A percentile compares a stretch with the other conserved stretches of the same genome.
Conservation (phyloP, 257 asterid species). For the Solanum lignicaule region DNA sequence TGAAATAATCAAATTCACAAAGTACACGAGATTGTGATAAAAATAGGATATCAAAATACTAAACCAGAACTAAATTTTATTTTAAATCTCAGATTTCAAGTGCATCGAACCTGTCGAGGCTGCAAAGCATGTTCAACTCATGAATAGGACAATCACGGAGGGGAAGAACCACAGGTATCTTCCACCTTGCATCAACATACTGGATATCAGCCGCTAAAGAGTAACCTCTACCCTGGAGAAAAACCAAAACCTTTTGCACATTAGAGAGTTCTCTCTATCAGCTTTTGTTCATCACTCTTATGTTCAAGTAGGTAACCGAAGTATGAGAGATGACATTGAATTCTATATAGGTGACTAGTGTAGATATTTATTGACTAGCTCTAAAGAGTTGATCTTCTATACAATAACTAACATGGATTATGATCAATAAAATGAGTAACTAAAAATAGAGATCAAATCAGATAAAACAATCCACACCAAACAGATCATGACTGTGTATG, state of each 20-base stretch:
- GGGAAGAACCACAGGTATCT: constrained; percentile 72
- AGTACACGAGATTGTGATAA: neutral
- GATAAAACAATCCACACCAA: neutral
- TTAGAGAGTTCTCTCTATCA: neutral
- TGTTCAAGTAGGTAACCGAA: neutral
- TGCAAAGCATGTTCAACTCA: constrained; percentile 70
- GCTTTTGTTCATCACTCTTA: neutral
- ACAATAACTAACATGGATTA: neutral
- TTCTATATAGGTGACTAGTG: neutral
- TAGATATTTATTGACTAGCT: neutral
- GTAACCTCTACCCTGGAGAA: constrained; percentile 80
- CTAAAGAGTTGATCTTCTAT: neutral
- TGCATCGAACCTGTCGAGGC: constrained; percentile 62
- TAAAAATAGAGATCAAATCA: neutral
- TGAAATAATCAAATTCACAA: neutral
- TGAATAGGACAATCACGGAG: constrained; percentile 78
- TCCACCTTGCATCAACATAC: constrained; percentile 87
- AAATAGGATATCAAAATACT: neutral
- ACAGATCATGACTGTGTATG: neutral
- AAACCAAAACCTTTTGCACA: neutral
- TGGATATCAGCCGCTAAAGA: constrained; percentile 90
- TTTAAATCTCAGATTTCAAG: neutral
- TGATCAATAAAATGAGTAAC: neutral
- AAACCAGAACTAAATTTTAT: neutral
- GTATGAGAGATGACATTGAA: neutral